These are phyloP conservation scores for Metschnikowia koreensis DNA, from an alignment of 805 yeast genomes.

Conservation along the genomic window DNA sequence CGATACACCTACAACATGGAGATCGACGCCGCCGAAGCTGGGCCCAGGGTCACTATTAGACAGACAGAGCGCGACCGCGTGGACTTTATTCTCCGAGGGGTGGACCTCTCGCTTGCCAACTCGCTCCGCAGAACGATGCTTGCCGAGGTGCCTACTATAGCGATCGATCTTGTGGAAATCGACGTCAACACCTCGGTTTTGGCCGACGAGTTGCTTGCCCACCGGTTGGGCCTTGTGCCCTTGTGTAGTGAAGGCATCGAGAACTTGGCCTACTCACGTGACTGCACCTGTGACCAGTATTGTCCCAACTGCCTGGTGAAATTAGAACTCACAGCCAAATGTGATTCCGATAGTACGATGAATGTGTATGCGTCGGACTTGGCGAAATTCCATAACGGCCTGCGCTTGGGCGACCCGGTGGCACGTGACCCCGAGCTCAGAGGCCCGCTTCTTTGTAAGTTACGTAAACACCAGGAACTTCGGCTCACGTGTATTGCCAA, in stretches of 20 bases:
- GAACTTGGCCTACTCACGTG: slow-evolving; percentile 81
- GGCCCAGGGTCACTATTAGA: slow-evolving; percentile 84
- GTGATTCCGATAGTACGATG: slow-evolving; percentile 84
- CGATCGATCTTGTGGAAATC: slow-evolving; percentile 93
- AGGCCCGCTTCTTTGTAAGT: slow-evolving; percentile 89
- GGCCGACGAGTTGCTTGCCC: slow-evolving; percentile 96
- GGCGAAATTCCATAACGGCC: slow-evolving; percentile 46
- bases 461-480: slow-evolving; percentile 89
- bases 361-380: slow-evolving; percentile 83
- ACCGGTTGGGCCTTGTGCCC: slow-evolving; percentile 90
- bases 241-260: slow-evolving; percentile 82
- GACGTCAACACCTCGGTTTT: slow-evolving; percentile 89
- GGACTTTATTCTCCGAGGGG: slow-evolving; percentile 83
- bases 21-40: slow-evolving; percentile 40
- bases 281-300: slow-evolving; percentile 97
- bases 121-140: slow-evolving; percentile 88
- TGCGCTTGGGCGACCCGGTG: slow-evolving; percentile 78
- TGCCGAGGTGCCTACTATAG: slow-evolving; percentile 95
- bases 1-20: slow-evolving; percentile 20
- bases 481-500: slow-evolving; percentile 90
- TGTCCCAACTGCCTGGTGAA: slow-evolving; percentile 94
- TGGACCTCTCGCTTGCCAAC: slow-evolving; percentile 88
- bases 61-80: slow-evolving; percentile 83
- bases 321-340: slow-evolving; percentile 79
- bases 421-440: slow-evolving; percentile 68